Percentiles rank a stretch among this genome's conserved stretches.
Conservation (phyloP, 305 asterid species). For the Stenogyne calaminthoides region DNA sequence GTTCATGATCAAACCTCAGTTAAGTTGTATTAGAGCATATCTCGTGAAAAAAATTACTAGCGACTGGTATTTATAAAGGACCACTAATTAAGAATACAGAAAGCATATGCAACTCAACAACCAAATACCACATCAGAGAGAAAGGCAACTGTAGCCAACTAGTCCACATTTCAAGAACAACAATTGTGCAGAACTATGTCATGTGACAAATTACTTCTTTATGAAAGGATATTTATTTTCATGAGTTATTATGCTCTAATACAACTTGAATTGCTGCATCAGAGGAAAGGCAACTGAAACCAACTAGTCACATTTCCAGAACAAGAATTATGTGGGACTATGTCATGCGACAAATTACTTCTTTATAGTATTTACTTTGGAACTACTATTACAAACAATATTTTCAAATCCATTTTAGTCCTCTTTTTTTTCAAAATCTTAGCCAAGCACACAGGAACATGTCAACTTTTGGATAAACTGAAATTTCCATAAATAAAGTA, state of each 20-base stretch:
- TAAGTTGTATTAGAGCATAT: slow-evolving; percentile 1
- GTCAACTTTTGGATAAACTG: slow-evolving; percentile 2
- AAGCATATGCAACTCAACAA: slow-evolving; percentile 12
- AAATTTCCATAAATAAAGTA: neutral
- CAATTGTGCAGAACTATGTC: neutral
- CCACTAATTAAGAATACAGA: neutral
- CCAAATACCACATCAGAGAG: neutral
- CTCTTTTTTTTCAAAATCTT: neutral
- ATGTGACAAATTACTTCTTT: neutral
- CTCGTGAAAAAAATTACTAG: neutral
- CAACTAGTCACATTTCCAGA: neutral
- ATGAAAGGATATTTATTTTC: neutral
- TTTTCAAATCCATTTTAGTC: slow-evolving; percentile 26
- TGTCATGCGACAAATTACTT: neutral
- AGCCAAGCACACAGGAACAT: slow-evolving; percentile 10
- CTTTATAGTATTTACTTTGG: neutral
- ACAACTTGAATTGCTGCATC: neutral
- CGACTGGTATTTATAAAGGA: neutral
- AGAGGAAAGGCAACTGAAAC: neutral
- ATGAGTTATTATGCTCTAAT: neutral
- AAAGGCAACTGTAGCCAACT: neutral
- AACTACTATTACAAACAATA: neutral
- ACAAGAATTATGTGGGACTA: neutral
- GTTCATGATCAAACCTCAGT: neutral
- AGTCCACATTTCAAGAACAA: neutral